Base-by-base conservation (phyloP, 495 filamentous ascomycete genomes). In the Hypoxylon perforatum region DNA sequence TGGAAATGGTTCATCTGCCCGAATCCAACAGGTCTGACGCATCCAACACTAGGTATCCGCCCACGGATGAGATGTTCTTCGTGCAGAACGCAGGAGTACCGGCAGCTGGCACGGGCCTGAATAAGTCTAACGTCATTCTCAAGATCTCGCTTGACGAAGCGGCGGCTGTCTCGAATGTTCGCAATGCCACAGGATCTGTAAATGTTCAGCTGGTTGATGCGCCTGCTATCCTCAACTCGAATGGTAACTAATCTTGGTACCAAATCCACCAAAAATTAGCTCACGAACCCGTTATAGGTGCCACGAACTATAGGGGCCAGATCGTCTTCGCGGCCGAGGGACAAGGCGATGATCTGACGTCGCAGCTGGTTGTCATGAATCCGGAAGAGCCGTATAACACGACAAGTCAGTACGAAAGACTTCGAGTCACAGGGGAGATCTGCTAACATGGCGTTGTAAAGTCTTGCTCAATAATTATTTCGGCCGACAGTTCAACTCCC, bases 401-500 rank as follows among this genome's bases (percentile, higher is more conserved):
- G 0, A 82, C 80, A 6, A 68, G 80, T 81, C 2, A 59, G 77
- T 70, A 35, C 11, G 10, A 2, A 0, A 30, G 15, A 2, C 14
- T 10, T 0, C 28, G 50, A 14, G 44, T 21, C 0, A 36, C 28
- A 46, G 21, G 3, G 14, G 14, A 4, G 6, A 0, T 23, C 9
- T 2, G 19, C 48, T 57, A 53, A 57, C 38, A 30, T 11, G 8
- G 19, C 18, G 0, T 21, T 1, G 15, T 1, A 11, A 19, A 76
- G 80, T 79, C 10, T 64, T 83, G 6, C 48, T 83, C n/a, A 78
- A 80, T 21, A 85, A 86, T 57, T 90, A 80, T 64, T 78, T 82
- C 44, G 85, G 86, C 15, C 80, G 85, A 18, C 82, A 84, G 25
- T 88, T 90, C 74, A 88, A 87, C 62, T 85, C 84, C 11, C 76